phyloP scores from a whole-genome alignment of 495 filamentous ascomycete genomes.

The Annulohypoxylon moriforme region DNA sequence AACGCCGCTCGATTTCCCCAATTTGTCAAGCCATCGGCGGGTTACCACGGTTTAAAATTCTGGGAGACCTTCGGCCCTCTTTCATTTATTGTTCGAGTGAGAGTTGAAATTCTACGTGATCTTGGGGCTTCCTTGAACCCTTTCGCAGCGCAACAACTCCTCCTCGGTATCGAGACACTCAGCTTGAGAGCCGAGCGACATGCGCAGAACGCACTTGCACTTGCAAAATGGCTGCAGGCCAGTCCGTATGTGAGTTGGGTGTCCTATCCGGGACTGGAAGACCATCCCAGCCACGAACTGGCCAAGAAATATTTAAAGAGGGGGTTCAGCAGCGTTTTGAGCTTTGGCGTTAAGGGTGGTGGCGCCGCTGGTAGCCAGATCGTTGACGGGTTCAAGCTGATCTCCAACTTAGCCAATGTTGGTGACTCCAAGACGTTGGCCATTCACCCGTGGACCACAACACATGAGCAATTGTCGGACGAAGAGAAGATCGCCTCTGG shows the following conservation, averaged over 20 bases:
- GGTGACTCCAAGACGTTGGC: slow-evolving; percentile 90
- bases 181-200: slow-evolving; percentile 88
- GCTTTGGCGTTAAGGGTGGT: slow-evolving; percentile 93
- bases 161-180: slow-evolving; percentile 91
- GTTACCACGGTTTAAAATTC: slow-evolving; percentile 97
- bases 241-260: slow-evolving; percentile 92
- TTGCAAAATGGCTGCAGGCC: slow-evolving; percentile 86
- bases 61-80: slow-evolving; percentile 94
- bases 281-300: slow-evolving; percentile 78
- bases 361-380: slow-evolving; percentile 82
- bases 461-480: slow-evolving; percentile 91
- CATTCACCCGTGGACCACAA: slow-evolving; percentile 96
- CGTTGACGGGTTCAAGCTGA: slow-evolving; percentile 94
- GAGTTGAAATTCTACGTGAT: slow-evolving; percentile 86
- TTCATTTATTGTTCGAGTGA: slow-evolving; percentile 83
- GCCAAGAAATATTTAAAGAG: slow-evolving; percentile 92
- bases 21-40: slow-evolving; percentile 89
- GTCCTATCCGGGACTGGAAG: slow-evolving; percentile 89
- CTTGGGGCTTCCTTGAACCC: slow-evolving; percentile 87
- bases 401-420: slow-evolving; percentile 88
- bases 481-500: slow-evolving; percentile 85
- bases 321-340: slow-evolving; percentile 92
- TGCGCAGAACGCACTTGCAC: slow-evolving; percentile 81
- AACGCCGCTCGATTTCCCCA: slow-evolving; percentile 90
- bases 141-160: slow-evolving; percentile 93